Percentiles rank a stretch among this genome's conserved stretches.
Conservation (phyloP, 768 basidiomycete species). For the Chalciporus pseudorubinellus region DNA sequence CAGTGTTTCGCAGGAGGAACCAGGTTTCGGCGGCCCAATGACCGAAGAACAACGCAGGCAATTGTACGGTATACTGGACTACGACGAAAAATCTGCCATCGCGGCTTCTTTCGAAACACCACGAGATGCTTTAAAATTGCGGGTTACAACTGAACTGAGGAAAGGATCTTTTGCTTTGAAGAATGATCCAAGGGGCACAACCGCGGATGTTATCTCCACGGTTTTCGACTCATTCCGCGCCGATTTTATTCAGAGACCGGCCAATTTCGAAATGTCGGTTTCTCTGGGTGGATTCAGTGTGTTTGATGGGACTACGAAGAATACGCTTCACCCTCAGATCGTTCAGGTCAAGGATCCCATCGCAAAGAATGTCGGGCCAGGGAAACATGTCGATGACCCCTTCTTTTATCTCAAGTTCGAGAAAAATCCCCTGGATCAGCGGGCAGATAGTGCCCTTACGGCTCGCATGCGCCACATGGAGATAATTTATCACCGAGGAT, state of each 20-base stretch:
- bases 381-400: slow-evolving; percentile 39
- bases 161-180: slow-evolving; percentile 86
- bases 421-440: slow-evolving; percentile 84
- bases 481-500: slow-evolving; percentile 92
- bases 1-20: slow-evolving; percentile 44
- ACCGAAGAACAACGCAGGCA: slow-evolving; percentile 89
- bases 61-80: slow-evolving; percentile 87
- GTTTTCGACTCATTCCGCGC: slow-evolving; percentile 87
- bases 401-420: slow-evolving; percentile 95
- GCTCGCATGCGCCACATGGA: slow-evolving; percentile 94
- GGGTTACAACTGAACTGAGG: slow-evolving; percentile 73
- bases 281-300: slow-evolving; percentile 85
- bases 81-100: slow-evolving; percentile 81
- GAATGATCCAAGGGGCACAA: slow-evolving; percentile 61
- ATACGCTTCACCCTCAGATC: slow-evolving; percentile 84
- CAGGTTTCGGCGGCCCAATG: slow-evolving; percentile 64
- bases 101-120: slow-evolving; percentile 67
- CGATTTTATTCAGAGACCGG: slow-evolving; percentile 77
- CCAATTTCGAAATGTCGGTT: slow-evolving; percentile 82
- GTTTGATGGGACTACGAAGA: slow-evolving; percentile 83
- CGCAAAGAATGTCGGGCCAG: slow-evolving; percentile 35
- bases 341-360: slow-evolving; percentile 68
- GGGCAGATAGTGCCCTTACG: slow-evolving; percentile 87
- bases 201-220: slow-evolving; percentile 76
- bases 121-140: slow-evolving; percentile 75